phyloP scores from a whole-genome alignment of 495 filamentous ascomycete genomes.

The Neurospora sp. region DNA sequence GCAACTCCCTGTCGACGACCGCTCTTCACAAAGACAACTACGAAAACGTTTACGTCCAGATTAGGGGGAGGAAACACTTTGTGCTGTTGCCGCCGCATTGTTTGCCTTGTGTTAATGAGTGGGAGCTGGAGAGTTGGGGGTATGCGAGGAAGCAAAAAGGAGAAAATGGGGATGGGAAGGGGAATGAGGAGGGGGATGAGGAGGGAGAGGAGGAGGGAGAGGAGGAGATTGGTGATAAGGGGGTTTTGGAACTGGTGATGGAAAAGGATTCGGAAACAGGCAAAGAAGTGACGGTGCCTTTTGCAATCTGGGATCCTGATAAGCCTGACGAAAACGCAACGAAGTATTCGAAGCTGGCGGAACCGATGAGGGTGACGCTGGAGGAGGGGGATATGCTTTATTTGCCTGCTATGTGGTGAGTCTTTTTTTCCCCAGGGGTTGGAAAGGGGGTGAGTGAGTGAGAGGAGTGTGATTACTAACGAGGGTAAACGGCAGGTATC shows the following conservation, averaged over 20 bases:
- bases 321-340: constrained; percentile 35
- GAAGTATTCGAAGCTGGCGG: constrained; percentile 42
- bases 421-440: background rate
- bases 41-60: constrained; percentile 71
- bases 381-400: constrained; percentile 73
- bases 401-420: constrained; percentile 63
- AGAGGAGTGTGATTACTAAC: too few species aligned
- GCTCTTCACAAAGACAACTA: constrained; percentile 71
- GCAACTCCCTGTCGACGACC: constrained; percentile 52
- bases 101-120: constrained; percentile 53
- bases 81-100: constrained; percentile 57
- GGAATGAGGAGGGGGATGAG: background rate
- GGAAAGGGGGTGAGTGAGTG: too few species aligned
- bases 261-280: constrained; percentile 26
- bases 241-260: constrained; percentile 20
- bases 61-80: constrained; percentile 60
- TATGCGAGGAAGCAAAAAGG: constrained; percentile 27
- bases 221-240: constrained; percentile 4
- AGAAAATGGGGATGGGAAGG: constrained; percentile 10
- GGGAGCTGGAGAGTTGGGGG: constrained; percentile 34
- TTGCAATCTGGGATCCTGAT: constrained; percentile 65
- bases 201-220: background rate
- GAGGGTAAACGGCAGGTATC: constrained; percentile 23
- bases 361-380: constrained; percentile 50
- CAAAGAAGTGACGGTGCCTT: constrained; percentile 42